Percentiles rank a stretch among this genome's conserved stretches.
phyloP scores from a whole-genome alignment of 169 alveolate genomes.

The Eimeria maxima region DNA sequence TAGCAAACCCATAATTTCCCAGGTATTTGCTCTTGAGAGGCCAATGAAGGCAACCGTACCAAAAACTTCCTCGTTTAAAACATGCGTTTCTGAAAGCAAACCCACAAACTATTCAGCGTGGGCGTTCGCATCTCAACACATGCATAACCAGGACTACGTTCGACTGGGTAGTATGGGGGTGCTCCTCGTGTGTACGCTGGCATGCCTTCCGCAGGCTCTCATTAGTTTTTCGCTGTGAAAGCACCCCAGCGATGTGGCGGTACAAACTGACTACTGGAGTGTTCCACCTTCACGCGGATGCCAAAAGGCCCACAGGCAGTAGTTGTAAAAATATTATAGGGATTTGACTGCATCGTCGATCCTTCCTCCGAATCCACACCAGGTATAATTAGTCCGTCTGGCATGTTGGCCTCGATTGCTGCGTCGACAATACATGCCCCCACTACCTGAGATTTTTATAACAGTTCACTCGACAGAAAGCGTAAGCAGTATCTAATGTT shows the following conservation, averaged over 20 bases:
- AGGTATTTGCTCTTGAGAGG: constrained; percentile 79
- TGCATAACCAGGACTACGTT: not conserved
- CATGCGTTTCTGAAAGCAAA: constrained; percentile 69
- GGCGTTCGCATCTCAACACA: too few species aligned
- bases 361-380: constrained; percentile 15
- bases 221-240: not conserved
- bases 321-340: constrained; percentile 75
- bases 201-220: not conserved
- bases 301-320: constrained; percentile 78
- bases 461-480: not conserved
- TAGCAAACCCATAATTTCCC: constrained; percentile 75
- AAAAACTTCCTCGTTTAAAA: constrained; percentile 73
- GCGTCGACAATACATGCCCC: not conserved
- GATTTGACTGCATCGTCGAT: constrained; percentile 44
- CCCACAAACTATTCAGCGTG: not conserved
- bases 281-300: constrained; percentile 76
- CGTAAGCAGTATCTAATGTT: not conserved
- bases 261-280: constrained; percentile 73
- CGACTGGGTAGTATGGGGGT: not conserved
- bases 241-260: not conserved
- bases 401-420: constrained; percentile 56
- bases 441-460: not conserved
- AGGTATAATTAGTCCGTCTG: not conserved
- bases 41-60: constrained; percentile 83
- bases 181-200: not conserved